Evolutionary conservation across 2,329 filamentous ascomycete genomes (phyloP), one percentile per base, ranked within the genome.

Genomic region (Penicillium rolfsii): DNA sequence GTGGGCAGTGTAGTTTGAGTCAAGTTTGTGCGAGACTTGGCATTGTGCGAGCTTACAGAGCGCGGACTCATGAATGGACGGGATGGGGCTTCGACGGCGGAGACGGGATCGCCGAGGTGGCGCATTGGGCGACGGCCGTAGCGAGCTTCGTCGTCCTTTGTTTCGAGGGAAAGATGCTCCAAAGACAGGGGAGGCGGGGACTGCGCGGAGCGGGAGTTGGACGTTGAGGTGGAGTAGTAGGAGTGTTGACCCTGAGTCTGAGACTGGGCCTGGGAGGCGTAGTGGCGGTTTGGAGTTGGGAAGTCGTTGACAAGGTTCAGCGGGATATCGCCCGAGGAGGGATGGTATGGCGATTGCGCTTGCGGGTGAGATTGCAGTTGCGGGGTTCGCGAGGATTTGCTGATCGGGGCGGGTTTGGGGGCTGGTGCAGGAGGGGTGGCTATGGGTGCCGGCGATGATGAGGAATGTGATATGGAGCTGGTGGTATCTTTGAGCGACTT

Each of bases 401-500:
- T 70, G 56, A 71, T 64, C 7, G 73, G 64, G 26, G 64, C 81
- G 74, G 70, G 76, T 62, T 65, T 79, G 70, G 67, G 73, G 59
- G 65, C 74, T 67, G 74, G 72, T 75, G 61, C 80, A 30, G 71
- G 67, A 22, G 60, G 50, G 30, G 55, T 48, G 16, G 55, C 46
- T 28, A 59, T 46, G 22, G 67, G 66, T 9, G 66, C 56, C 40
- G 62, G 55, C n/a, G 67, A 60, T 86, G 88, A 68, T 88, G 86
- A 67, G 79, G 82, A 28, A 84, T 84, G 63, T 8, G 66, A 57
- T 33, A 62, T 56, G 9, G 65, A 53, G 4, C 59, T 60, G 19
- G 62, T 40, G 35, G 74, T 73, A 52, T 80, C 81, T 61, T 93
- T 84, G 36, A 94, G 84, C 11, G 91, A 89, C 72, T 91, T 88